A percentile compares a stretch with the other conserved stretches of the same genome.
Conservation (phyloP, 768 basidiomycete species). For the Lactarius pseudohatsudake region DNA sequence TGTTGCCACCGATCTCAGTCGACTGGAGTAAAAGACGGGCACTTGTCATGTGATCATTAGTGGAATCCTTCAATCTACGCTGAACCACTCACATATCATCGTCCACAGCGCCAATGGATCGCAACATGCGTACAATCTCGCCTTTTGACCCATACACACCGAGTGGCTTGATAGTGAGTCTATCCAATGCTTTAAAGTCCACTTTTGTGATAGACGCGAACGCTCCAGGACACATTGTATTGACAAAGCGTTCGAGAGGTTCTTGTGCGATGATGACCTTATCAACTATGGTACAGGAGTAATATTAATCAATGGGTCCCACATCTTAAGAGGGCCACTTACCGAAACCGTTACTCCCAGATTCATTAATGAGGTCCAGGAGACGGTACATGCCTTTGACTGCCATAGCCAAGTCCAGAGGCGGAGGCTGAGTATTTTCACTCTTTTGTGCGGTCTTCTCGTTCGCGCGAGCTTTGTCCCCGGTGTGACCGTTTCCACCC, state of each 20-base stretch:
- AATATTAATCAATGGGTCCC: background rate
- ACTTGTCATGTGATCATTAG: conserved; percentile 16
- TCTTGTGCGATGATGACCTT: conserved; percentile 59
- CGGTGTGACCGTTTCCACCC: background rate
- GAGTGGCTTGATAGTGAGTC: conserved; percentile 45
- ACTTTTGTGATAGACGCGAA: conserved; percentile 41
- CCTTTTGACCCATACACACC: conserved; percentile 57
- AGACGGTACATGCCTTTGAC: background rate
- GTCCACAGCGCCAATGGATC: conserved; percentile 39
- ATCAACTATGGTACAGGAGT: conserved; percentile 41
- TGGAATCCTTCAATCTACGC: background rate
- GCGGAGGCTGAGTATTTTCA: background rate
- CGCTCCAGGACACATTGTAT: conserved; percentile 48
- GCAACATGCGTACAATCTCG: conserved; percentile 48
- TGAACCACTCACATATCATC: conserved; percentile 39
- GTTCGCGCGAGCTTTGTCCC: background rate
- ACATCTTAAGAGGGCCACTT: conserved; percentile 15
- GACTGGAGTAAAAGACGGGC: conserved; percentile 28
- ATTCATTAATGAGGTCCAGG: conserved; percentile 44
- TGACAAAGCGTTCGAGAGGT: conserved; percentile 48
- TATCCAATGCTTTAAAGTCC: conserved; percentile 42
- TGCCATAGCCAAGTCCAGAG: background rate
- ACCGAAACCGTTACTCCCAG: conserved; percentile 51
- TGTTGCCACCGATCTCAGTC: conserved; percentile 24
- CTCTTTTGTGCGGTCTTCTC: background rate